Percentiles rank a stretch among this genome's conserved stretches.
Conservation (phyloP, 805 yeast species). For the Huiozyma naganishii region DNA sequence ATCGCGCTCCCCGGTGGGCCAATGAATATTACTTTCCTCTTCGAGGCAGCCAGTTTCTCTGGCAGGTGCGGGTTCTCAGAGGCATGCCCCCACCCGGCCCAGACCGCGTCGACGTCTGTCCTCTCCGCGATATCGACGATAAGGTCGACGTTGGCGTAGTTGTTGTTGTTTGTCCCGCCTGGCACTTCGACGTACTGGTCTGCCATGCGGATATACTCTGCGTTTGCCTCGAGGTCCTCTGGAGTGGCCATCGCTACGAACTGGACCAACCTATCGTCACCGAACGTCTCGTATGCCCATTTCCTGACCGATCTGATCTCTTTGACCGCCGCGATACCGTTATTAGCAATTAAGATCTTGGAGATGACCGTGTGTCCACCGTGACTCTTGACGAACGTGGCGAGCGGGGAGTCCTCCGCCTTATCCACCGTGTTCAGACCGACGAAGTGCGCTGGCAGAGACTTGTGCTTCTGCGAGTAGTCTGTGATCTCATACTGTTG, state of each 20-base stretch:
- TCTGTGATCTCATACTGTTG: slow-evolving; percentile 23
- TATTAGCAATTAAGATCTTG: slow-evolving; percentile 86
- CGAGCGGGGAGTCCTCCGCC: slow-evolving; percentile 69
- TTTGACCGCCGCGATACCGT: slow-evolving; percentile 98
- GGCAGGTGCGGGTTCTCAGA: slow-evolving; percentile 96
- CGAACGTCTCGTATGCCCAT: slow-evolving; percentile 99
- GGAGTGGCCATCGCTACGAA: slow-evolving; percentile 99
- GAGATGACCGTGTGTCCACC: slow-evolving; percentile 94
- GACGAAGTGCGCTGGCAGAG: slow-evolving; percentile 61
- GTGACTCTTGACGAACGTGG: slow-evolving; percentile 72
- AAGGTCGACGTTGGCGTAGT: slow-evolving; percentile 94
- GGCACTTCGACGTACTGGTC: slow-evolving; percentile 98
- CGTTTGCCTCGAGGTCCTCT: slow-evolving; percentile 94
- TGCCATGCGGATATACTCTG: slow-evolving; percentile 98
- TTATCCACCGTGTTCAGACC: slow-evolving; percentile 70
- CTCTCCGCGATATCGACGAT: slow-evolving; percentile 97
- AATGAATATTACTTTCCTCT: slow-evolving; percentile 80
- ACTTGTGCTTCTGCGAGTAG: slow-evolving; percentile 28
- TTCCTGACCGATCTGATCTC: slow-evolving; percentile 95
- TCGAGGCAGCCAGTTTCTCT: slow-evolving; percentile 86
- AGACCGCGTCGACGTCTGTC: slow-evolving; percentile 92
- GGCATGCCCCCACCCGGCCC: slow-evolving; percentile 99
- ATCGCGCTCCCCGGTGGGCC: slow-evolving; percentile 99
- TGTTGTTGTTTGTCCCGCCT: slow-evolving; percentile 97
- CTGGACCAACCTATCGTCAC: slow-evolving; percentile 84